Percentiles rank a stretch among this genome's conserved stretches.
phyloP scores from a whole-genome alignment of 352 stramenopile genomes.

The Saprolegnia diclina region DNA sequence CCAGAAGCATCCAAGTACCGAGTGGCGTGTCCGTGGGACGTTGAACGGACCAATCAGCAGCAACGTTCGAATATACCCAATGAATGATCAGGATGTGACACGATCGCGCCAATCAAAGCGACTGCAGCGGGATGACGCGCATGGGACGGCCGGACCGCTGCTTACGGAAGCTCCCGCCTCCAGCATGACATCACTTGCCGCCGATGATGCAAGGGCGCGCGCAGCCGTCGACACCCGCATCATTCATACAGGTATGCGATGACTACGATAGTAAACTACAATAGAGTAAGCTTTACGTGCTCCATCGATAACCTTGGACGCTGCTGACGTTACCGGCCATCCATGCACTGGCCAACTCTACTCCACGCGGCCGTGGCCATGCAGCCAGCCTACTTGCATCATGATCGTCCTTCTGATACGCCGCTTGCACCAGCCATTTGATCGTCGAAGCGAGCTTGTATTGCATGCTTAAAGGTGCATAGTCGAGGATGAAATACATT shows the following conservation, averaged over 20 bases:
- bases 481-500: too few species aligned
- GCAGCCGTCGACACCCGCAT: background rate
- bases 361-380: too few species aligned
- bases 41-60: background rate
- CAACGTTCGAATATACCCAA: background rate
- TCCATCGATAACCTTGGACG: too few species aligned
- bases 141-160: background rate
- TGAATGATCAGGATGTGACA: background rate
- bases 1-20: background rate
- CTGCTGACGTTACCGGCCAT: too few species aligned
- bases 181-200: background rate
- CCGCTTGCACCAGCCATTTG: too few species aligned
- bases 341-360: too few species aligned
- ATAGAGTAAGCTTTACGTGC: too few species aligned
- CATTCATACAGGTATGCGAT: background rate
- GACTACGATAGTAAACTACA: too few species aligned
- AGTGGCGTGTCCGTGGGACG: background rate
- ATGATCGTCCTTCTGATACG: too few species aligned
- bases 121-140: background rate
- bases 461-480: too few species aligned
- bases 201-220: background rate
- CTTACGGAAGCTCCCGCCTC: background rate
- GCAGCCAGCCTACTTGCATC: too few species aligned
- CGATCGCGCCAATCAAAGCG: background rate
- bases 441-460: too few species aligned